Evolutionary conservation across 1,139 yeast species (phyloP).

Genomic region (Pichia sp.): DNA sequence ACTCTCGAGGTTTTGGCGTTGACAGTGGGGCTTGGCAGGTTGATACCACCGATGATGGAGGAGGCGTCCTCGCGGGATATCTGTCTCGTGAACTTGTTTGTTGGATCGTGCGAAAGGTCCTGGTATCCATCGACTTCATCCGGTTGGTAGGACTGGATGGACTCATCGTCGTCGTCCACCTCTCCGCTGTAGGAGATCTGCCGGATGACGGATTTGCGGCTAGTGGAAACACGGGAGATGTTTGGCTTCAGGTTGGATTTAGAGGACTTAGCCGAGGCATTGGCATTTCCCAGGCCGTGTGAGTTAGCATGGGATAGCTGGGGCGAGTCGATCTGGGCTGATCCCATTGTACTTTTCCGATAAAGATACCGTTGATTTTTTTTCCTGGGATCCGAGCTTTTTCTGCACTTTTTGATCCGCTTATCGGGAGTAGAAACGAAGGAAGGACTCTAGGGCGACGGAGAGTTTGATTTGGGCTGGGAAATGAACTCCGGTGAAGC

Average conservation of each 20-base stretch:
- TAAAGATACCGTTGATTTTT: too few species aligned
- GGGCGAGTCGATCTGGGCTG: not conserved
- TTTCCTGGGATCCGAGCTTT: too few species aligned
- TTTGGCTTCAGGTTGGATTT: not conserved
- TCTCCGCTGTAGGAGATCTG: slow-evolving; percentile 18
- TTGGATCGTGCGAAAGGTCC: not conserved
- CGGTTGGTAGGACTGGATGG: slow-evolving; percentile 9
- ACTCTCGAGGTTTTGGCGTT: not conserved
- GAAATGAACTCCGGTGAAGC: too few species aligned
- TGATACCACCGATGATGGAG: slow-evolving; percentile 24
- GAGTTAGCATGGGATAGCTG: not conserved
- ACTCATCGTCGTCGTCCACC: slow-evolving; percentile 12
- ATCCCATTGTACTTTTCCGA: not conserved
- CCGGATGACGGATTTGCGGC: not conserved
- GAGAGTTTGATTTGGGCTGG: too few species aligned
- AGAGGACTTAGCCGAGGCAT: not conserved
- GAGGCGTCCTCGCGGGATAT: slow-evolving; percentile 22
- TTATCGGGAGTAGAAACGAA: too few species aligned
- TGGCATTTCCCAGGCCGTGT: not conserved
- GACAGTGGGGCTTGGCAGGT: slow-evolving; percentile 8
- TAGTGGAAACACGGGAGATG: not conserved
- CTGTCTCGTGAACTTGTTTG: slow-evolving; percentile 10
- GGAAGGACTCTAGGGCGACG: too few species aligned
- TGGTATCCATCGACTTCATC: not conserved
- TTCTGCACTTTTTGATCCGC: too few species aligned